Evolutionary conservation across 306 rosid genomes (phyloP), one percentile per base, ranked within the genome.

Genomic region (Lathyrus aphaca): DNA sequence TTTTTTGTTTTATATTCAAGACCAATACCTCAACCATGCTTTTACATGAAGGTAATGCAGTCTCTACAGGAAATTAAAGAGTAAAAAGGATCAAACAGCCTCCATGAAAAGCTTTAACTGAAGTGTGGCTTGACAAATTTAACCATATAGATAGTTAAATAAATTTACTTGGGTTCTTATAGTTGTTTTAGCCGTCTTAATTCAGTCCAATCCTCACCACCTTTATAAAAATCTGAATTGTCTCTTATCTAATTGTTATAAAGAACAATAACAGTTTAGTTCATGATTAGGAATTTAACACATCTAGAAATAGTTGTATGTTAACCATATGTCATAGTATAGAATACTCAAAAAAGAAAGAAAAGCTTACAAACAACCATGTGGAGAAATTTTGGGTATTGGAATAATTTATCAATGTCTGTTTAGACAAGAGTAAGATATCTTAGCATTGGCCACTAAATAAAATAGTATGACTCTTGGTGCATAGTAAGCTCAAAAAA

Each of bases 301-400:
- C 39, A 46, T 27, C 18, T 64, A 8, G 15, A 38, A 57, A 64
- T 43, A 40, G 65, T 48, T 42, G 32, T 21, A 54, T n/a, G 35
- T 59, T 66, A 64, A 45, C 17, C 55, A 10, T 29, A 66, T 43
- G 53, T 58, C 48, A 17, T 48, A 73, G 64, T 37, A 51, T 27
- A 46, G 4, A 78, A 56, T 66, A 58, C 73, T 57, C 69, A 23
- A 23, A 3, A 23, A 23, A 23, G 25, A 40, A 37, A 45, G 29
- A 71, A 66, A 66, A 56, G 56, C 68, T 25, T 65, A 58, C 51
- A 40, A 46, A 57, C 69, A 72, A 56, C 66, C 45, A 60, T 55
- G 57, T 59, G 42, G 23, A 67, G 25, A 50, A 42, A 10, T 65
- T 17, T 29, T 8, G 42, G 69, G 59, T 1, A 4, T 21, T 51